These are phyloP conservation scores for Crithidia expoeki DNA, from an alignment of 208 protist species.

Conservation along the genomic window DNA sequence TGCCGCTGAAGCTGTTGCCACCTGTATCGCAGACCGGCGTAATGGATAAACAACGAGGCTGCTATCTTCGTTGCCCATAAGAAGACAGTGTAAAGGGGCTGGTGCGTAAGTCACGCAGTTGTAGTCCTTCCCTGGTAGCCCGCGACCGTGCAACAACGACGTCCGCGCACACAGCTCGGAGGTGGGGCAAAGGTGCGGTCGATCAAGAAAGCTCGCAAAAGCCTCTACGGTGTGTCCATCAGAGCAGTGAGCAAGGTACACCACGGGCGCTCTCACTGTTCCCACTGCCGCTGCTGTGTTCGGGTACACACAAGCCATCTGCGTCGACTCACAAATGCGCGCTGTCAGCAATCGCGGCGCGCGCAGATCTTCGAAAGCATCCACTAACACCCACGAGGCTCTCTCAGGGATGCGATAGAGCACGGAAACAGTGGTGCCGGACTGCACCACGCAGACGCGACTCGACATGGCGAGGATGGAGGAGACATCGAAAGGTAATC, in stretches of 20 bases:
- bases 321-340: constrained; percentile 13
- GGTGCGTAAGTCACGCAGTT: constrained; percentile 56
- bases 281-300: not conserved
- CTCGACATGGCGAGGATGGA: constrained; percentile 41
- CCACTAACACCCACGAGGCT: constrained; percentile 48
- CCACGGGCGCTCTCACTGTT: not conserved
- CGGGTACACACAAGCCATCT: not conserved
- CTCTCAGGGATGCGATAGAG: constrained; percentile 22
- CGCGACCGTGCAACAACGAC: constrained; percentile 36
- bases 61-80: constrained; percentile 74
- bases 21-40: not conserved
- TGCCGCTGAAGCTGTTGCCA: no score
- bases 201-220: not conserved
- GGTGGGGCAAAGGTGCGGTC: not conserved
- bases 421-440: constrained; percentile 58
- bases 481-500: constrained; percentile 57
- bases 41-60: constrained; percentile 39
- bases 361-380: constrained; percentile 43
- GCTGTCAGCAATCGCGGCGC: constrained; percentile 63
- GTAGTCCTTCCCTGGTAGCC: constrained; percentile 69
- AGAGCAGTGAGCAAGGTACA: constrained; percentile 68
- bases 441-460: constrained; percentile 42
- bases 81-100: constrained; percentile 28
- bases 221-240: constrained; percentile 40
- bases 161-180: constrained; percentile 5